A percentile compares a stretch with the other conserved stretches of the same genome.
phyloP scores from a whole-genome alignment of 2,329 filamentous ascomycete genomes.

The Fusarium coffeatum region DNA sequence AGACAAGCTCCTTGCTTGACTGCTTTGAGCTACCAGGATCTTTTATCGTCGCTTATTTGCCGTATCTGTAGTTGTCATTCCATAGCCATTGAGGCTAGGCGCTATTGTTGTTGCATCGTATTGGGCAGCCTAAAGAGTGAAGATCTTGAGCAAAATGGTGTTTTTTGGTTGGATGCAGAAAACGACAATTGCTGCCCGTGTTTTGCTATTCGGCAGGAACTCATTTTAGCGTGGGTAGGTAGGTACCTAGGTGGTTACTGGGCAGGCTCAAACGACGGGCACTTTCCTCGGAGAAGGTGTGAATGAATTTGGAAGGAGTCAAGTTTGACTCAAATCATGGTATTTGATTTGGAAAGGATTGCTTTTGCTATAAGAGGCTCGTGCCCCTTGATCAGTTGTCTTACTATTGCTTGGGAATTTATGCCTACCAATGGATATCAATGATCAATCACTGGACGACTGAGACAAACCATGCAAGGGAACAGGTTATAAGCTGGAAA shows the following conservation, averaged over 20 bases:
- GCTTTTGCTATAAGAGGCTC: background rate
- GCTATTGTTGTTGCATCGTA: background rate
- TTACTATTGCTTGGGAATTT: background rate
- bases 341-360: background rate
- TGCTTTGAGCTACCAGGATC: background rate
- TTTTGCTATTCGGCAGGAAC: background rate
- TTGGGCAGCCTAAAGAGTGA: background rate
- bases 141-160: background rate
- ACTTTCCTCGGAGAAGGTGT: background rate
- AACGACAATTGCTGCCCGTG: background rate
- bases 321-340: background rate
- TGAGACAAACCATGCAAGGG: background rate
- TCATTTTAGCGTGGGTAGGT: background rate
- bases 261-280: background rate
- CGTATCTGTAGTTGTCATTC: background rate
- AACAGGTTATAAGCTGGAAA: background rate
- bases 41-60: constrained; percentile 6
- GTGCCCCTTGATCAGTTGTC: background rate
- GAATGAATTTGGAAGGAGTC: background rate
- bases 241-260: background rate
- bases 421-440: background rate
- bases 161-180: background rate
- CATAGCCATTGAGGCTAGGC: background rate
- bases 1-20: constrained; percentile 1
- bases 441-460: background rate